Conservation (phyloP, 192 early-diverging fungal species). For the Coemansia sp. region DNA sequence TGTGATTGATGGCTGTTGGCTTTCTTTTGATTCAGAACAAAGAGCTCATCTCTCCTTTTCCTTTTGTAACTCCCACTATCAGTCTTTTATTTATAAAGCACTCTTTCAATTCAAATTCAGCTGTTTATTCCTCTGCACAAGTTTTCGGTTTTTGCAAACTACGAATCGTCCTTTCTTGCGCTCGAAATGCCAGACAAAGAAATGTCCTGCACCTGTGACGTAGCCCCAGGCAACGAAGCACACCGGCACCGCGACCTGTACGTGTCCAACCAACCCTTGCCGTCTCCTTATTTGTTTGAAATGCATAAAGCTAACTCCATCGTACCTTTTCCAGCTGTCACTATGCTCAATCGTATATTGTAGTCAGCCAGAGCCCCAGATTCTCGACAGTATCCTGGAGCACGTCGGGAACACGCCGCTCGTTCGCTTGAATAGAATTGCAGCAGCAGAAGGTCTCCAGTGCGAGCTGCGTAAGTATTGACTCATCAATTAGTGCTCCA, state of each 20-base stretch:
- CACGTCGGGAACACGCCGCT: constrained; percentile 97
- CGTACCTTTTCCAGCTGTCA: not conserved
- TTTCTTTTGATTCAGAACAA: not conserved
- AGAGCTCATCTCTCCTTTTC: not conserved
- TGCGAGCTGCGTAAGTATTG: constrained; percentile 74
- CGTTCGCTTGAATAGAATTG: constrained; percentile 88
- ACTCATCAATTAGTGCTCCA: not conserved
- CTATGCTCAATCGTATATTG: not conserved
- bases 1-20: too few relatives aligned
- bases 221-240: constrained; percentile 37
- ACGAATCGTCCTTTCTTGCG: not conserved
- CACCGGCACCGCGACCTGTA: constrained; percentile 55
- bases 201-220: constrained; percentile 52
- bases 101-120: not conserved
- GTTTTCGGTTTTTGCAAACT: not conserved
- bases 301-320: too few relatives aligned
- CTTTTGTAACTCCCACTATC: not conserved
- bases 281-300: not conserved
- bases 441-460: constrained; percentile 83
- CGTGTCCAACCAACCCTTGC: constrained; percentile 2
- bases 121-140: not conserved
- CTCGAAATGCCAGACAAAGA: constrained; percentile 42
- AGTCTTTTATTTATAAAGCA: too few relatives aligned
- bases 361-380: constrained; percentile 70
- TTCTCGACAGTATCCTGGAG: constrained; percentile 86